phyloP scores from a whole-genome alignment of 1,284 basidiomycete genomes.

The Puccinia triticina region DNA sequence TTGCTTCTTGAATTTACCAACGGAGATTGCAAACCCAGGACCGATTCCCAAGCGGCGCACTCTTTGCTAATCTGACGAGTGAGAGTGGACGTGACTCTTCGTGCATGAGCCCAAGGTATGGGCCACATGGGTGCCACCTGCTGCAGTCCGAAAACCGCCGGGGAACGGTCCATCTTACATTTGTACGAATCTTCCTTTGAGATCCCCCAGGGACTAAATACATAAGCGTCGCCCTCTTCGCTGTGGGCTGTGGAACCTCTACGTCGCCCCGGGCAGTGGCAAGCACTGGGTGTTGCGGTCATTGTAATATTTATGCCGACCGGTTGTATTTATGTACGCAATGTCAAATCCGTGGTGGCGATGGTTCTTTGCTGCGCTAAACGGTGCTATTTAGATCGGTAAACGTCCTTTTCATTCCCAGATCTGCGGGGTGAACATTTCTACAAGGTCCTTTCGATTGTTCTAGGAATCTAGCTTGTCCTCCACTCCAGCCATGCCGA shows the following conservation, averaged over 20 bases:
- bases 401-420: background rate
- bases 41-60: too few species aligned
- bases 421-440: conserved; percentile 5
- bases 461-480: background rate
- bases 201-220: background rate
- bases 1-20: too few species aligned
- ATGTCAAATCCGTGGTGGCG: background rate
- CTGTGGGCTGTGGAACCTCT: background rate
- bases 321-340: background rate
- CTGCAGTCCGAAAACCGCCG: too few species aligned
- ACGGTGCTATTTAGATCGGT: background rate
- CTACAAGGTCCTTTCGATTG: background rate
- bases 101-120: too few species aligned
- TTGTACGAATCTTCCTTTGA: background rate
- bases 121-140: too few species aligned
- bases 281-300: background rate
- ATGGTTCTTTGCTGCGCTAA: background rate
- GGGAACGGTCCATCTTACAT: too few species aligned
- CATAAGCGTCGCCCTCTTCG: background rate
- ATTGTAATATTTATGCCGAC: background rate
- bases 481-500: background rate
- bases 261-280: background rate
- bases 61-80: too few species aligned
- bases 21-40: too few species aligned
- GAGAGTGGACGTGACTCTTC: too few species aligned